These are phyloP conservation scores for Lagenidium giganteum DNA, from an alignment of 352 stramenopile genomes.

Conservation along the genomic window DNA sequence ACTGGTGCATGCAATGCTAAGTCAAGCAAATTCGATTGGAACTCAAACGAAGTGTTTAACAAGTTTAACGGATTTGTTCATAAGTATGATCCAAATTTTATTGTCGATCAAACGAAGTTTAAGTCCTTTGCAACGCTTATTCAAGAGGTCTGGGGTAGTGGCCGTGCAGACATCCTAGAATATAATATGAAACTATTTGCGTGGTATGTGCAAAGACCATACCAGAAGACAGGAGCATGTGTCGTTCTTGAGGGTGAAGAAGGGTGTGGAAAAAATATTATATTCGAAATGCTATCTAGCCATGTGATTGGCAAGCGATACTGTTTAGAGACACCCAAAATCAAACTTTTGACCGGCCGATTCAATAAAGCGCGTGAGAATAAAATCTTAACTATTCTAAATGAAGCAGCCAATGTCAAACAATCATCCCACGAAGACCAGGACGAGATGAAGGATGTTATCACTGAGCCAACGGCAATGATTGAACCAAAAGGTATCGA, in stretches of 20 bases:
- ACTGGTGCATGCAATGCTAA: neutral
- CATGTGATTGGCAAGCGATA: conserved; percentile 2
- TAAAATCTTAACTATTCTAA: conserved; percentile 5
- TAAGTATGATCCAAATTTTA: neutral
- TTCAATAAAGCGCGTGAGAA: conserved; percentile 2
- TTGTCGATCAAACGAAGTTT: neutral
- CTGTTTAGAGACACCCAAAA: neutral
- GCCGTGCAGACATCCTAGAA: neutral
- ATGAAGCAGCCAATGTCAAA: conserved; percentile 4
- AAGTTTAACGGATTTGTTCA: neutral
- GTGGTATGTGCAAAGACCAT: neutral
- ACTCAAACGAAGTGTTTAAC: neutral
- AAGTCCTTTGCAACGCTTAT: neutral
- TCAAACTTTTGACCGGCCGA: conserved; percentile 1
- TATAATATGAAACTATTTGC: neutral
- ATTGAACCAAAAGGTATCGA: neutral
- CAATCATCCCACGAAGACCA: neutral
- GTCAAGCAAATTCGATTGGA: neutral
- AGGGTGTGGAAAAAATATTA: neutral
- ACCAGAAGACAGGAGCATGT: neutral
- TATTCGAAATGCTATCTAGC: neutral
- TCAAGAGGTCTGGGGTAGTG: neutral
- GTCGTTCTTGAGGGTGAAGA: neutral
- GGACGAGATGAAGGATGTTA: neutral
- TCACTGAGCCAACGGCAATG: neutral